Evolutionary conservation across 768 basidiomycete genomes (phyloP).

Genomic region (Termitomyces sp.): DNA sequence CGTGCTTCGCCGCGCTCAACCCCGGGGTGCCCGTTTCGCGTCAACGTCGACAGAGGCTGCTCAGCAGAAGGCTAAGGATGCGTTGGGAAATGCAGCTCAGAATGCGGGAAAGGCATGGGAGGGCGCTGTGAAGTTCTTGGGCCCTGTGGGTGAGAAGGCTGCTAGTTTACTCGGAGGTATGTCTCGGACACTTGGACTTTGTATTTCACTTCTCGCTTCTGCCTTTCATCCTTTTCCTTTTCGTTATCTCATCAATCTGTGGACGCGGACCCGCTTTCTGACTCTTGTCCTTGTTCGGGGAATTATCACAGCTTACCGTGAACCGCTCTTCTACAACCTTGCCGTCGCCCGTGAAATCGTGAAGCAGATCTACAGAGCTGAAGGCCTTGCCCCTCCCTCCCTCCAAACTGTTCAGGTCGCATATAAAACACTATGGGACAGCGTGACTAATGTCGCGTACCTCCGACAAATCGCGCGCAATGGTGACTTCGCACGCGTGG

Average conservation of each 20-base stretch:
- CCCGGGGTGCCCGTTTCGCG: conserved; percentile 23
- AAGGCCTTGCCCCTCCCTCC: conserved; percentile 68
- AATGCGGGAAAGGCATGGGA: conserved; percentile 48
- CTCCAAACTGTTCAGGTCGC: conserved; percentile 46
- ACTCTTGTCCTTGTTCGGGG: not conserved
- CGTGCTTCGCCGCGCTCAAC: conserved; percentile 16
- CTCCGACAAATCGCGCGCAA: conserved; percentile 54
- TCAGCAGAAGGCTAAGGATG: conserved; percentile 70
- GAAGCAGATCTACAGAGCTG: conserved; percentile 70
- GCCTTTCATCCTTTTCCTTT: too few species aligned
- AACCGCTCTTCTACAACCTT: conserved; percentile 76
- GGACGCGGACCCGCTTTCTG: not conserved
- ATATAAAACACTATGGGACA: conserved; percentile 61
- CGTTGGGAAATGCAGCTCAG: conserved; percentile 53
- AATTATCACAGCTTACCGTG: conserved; percentile 53
- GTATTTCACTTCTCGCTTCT: not conserved
- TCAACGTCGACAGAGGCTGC: conserved; percentile 39
- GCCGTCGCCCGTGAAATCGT: conserved; percentile 68
- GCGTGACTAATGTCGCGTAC: conserved; percentile 50
- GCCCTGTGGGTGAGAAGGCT: conserved; percentile 44
- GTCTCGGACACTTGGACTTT: conserved; percentile 2
- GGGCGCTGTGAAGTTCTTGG: conserved; percentile 38
- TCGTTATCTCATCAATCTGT: too few species aligned
- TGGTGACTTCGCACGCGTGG: conserved; percentile 64
- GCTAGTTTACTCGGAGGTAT: conserved; percentile 49